Evolutionary conservation across 2,329 filamentous ascomycete genomes (phyloP), one percentile per base, ranked within the genome.

Genomic region (Penicillium janthinellum): DNA sequence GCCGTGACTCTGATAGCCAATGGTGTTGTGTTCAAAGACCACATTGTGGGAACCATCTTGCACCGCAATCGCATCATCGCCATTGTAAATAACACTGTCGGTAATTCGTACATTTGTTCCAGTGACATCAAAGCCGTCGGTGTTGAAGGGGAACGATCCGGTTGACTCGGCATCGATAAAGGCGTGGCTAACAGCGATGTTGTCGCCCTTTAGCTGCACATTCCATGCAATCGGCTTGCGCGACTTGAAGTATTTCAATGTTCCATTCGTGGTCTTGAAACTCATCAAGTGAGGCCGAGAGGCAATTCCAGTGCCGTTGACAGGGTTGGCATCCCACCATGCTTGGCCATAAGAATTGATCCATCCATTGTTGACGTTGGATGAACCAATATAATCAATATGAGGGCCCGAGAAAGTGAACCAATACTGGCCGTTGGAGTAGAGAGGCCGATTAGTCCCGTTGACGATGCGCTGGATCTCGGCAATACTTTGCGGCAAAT

Each of bases 191-290:
- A 81, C 74, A 6, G 71, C 72, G 50, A 81, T 77, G 57, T 80
- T 74, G 17, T 70, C 70, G 11, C 78, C 78, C 17, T 68, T 64
- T 11, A 81, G 61, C 39, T 75, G 70, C 5, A 79, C 72, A 59
- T 75, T 77, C 77, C 77, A 79, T 3, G 76, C 78, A 57, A 79
- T 79, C 7, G 79, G 79, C 64, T 81, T 79, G 49, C 72, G 70
- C 4, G 76, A 77, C 62, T 80, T 79, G 69, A 77, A 76, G 56
- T 78, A 65, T 22, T 73, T 68, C 41, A 81, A 71, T 15, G 70
- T 68, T 5, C 74, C 74, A 56, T 77, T 67, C 2, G 67, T 73
- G 11, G 74, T 73, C 44, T 73, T 73, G 67, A 78, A 76, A 31
- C 67, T 70, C 66, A 79, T 72, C 10, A 81, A 67, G 61, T 79